Conservation (phyloP, 345 rosid genomes). For the Eutrema yunnanense region DNA sequence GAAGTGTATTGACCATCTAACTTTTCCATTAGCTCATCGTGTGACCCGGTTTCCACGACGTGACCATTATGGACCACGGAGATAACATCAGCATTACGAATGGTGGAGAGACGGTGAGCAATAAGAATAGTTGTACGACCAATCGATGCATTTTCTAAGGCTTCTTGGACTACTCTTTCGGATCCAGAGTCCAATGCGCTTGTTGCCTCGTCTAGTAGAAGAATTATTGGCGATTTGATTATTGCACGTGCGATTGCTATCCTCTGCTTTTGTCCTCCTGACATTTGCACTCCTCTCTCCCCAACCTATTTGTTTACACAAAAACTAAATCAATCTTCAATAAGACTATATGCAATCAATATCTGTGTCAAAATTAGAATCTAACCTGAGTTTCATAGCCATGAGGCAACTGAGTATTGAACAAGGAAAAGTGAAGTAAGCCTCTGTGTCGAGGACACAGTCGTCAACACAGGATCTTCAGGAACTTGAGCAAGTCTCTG, state of each 20-base stretch:
- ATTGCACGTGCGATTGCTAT: constrained; percentile 73
- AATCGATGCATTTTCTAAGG: constrained; percentile 52
- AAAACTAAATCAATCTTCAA: background rate
- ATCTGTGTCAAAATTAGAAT: background rate
- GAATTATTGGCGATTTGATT: constrained; percentile 59
- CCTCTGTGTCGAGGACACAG: too few relatives aligned
- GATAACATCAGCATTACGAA: constrained; percentile 54
- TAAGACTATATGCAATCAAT: background rate
- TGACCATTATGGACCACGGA: constrained; percentile 45
- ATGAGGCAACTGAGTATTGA: constrained; percentile 50
- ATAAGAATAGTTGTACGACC: constrained; percentile 67
- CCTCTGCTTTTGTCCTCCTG: constrained; percentile 85
- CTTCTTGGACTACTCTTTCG: constrained; percentile 62
- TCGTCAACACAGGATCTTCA: too few relatives aligned
- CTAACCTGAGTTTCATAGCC: constrained; percentile 75
- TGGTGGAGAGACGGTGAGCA: constrained; percentile 76
- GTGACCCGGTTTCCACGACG: constrained; percentile 53
- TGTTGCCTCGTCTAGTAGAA: constrained; percentile 77
- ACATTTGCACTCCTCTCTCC: constrained; percentile 72
- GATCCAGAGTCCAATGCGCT: constrained; percentile 81
- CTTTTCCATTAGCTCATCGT: constrained; percentile 46
- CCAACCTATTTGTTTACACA: constrained; percentile 48
- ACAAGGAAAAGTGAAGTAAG: too few relatives aligned
- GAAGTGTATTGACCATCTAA: constrained; percentile 45
- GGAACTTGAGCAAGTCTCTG: too few relatives aligned